These are phyloP conservation scores for Codiaeum variegatum DNA, from an alignment of 441 rosid genomes.

Conservation along the genomic window DNA sequence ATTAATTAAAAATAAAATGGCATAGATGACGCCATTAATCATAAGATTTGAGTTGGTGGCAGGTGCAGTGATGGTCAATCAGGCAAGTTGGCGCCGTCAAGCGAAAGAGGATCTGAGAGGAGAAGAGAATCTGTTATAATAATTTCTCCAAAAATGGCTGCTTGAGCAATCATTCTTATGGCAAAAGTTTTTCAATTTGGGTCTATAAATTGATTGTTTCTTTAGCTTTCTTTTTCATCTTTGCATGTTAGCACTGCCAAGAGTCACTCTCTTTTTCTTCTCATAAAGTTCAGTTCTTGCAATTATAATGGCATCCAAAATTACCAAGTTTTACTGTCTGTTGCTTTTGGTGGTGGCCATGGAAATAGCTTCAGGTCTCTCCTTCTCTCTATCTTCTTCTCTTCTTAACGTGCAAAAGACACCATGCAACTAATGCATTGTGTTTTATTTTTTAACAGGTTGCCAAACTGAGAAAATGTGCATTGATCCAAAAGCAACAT, in stretches of 20 bases:
- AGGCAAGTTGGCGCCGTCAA: slow-evolving; percentile 21
- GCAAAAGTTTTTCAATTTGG: background rate
- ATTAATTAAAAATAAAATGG: too few relatives aligned
- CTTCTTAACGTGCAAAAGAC: background rate
- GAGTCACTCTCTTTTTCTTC: background rate
- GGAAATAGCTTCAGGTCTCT: slow-evolving; percentile 35
- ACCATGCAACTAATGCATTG: background rate
- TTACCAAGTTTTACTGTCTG: slow-evolving; percentile 9
- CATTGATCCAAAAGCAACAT: slow-evolving; percentile 20
- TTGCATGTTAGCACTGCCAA: background rate
- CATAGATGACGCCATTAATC: background rate
- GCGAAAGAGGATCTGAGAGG: slow-evolving; percentile 5
- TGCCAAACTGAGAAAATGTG: slow-evolving; percentile 27
- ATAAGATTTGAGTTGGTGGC: background rate
- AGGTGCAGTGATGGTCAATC: background rate
- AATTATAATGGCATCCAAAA: slow-evolving; percentile 20
- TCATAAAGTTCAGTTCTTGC: background rate
- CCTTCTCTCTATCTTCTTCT: background rate
- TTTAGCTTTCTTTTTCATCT: too few relatives aligned
- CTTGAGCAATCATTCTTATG: slow-evolving; percentile 40
- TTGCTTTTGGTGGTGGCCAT: slow-evolving; percentile 27
- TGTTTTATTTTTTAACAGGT: slow-evolving; percentile 19
- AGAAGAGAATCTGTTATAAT: slow-evolving; percentile 14
- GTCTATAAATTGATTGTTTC: slow-evolving; percentile 30
- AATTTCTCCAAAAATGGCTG: slow-evolving; percentile 42